These are phyloP conservation scores for Galerina marginata DNA, from an alignment of 768 basidiomycete species.

Conservation along the genomic window DNA sequence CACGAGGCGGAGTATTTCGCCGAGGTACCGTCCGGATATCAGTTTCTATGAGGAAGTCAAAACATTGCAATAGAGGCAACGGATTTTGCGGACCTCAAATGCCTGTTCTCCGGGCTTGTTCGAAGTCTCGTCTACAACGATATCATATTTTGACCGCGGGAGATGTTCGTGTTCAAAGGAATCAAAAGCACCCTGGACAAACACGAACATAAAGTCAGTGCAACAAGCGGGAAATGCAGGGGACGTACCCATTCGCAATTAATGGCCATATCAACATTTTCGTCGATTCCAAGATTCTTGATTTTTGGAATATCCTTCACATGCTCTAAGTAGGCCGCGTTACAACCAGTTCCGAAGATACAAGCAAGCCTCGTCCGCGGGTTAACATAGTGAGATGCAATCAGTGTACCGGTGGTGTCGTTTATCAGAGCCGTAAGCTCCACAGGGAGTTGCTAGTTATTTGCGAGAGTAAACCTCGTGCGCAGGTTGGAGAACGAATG, in stretches of 20 bases:
- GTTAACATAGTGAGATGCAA: constrained; percentile 96
- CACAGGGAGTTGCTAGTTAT: constrained; percentile 76
- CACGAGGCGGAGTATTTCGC: constrained; percentile 94
- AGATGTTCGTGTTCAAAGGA: constrained; percentile 94
- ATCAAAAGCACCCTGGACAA: constrained; percentile 89
- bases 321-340: constrained; percentile 97
- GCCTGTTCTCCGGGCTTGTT: constrained; percentile 98
- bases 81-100: constrained; percentile 64
- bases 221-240: background rate
- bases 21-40: constrained; percentile 94
- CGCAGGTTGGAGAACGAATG: background rate
- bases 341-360: constrained; percentile 98
- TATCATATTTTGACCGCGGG: constrained; percentile 94
- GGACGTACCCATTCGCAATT: constrained; percentile 92
- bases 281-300: constrained; percentile 69
- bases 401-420: constrained; percentile 97
- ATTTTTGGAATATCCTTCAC: constrained; percentile 88
- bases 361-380: constrained; percentile 90
- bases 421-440: constrained; percentile 89
- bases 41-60: constrained; percentile 66
- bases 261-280: constrained; percentile 81
- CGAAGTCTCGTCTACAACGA: constrained; percentile 88
- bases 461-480: background rate
- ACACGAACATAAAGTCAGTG: background rate
- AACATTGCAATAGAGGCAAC: background rate